phyloP scores from a whole-genome alignment of 2,329 filamentous ascomycete species.

The Fusarium xyrophilum region DNA sequence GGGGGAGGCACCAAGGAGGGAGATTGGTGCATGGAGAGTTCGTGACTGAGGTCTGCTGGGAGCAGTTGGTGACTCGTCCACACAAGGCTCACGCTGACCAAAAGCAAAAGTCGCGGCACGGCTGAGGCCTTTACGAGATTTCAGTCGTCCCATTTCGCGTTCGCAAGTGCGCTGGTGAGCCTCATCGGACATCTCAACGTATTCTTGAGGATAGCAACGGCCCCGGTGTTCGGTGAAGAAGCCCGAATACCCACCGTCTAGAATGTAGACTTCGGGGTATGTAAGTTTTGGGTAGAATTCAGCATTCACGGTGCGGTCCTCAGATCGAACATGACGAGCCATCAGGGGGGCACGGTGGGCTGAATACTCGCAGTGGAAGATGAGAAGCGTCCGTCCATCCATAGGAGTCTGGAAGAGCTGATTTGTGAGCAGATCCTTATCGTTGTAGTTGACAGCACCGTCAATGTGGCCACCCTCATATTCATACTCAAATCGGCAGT shows the following conservation, averaged over 20 bases:
- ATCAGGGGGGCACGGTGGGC: slow-evolving; percentile 95
- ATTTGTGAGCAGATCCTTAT: slow-evolving; percentile 84
- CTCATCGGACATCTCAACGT: slow-evolving; percentile 94
- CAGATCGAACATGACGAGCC: slow-evolving; percentile 89
- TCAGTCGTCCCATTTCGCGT: slow-evolving; percentile 90
- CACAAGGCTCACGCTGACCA: slow-evolving; percentile 70
- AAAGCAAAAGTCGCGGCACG: slow-evolving; percentile 96
- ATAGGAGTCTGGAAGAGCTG: slow-evolving; percentile 77
- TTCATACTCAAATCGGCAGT: slow-evolving; percentile 99
- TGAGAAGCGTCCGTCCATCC: slow-evolving; percentile 76
- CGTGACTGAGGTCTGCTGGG: slow-evolving; percentile 53
- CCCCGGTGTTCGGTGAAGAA: slow-evolving; percentile 83
- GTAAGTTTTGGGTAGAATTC: slow-evolving; percentile 86
- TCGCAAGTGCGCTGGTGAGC: slow-evolving; percentile 94
- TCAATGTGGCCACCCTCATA: slow-evolving; percentile 96
- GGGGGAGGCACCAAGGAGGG: slow-evolving; percentile 56
- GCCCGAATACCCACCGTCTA: slow-evolving; percentile 93
- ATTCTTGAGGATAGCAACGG: slow-evolving; percentile 91
- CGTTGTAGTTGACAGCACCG: slow-evolving; percentile 93
- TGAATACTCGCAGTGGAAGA: slow-evolving; percentile 99
- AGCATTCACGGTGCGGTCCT: slow-evolving; percentile 84
- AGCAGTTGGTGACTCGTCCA: slow-evolving; percentile 67
- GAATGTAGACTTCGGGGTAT: slow-evolving; percentile 97
- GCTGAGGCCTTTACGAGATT: slow-evolving; percentile 83
- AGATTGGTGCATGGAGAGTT: slow-evolving; percentile 46